Evolutionary conservation across 2,329 filamentous ascomycete genomes (phyloP).

Genomic region (Pseudocercospora vitis): DNA sequence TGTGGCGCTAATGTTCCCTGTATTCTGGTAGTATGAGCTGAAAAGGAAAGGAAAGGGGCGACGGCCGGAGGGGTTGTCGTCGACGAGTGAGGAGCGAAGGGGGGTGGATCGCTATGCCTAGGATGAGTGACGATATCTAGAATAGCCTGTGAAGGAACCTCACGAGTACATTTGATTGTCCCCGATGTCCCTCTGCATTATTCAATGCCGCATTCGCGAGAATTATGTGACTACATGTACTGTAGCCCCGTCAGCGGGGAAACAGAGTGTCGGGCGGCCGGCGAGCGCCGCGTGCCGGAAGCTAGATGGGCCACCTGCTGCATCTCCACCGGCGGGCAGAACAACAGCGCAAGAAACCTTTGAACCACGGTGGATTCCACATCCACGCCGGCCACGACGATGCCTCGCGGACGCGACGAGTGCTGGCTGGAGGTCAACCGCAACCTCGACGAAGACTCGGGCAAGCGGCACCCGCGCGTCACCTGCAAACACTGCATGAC

Average conservation of each 20-base stretch:
- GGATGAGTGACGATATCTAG: background rate
- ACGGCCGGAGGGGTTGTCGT: background rate
- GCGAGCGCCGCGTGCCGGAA: no score
- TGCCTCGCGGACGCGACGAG: conserved; percentile 30
- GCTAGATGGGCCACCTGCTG: no score
- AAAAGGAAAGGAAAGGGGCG: background rate
- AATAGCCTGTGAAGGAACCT: no score
- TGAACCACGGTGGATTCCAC: conserved; percentile 10
- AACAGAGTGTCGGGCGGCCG: no score
- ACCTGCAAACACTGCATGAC: conserved; percentile 30
- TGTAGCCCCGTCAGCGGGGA: no score
- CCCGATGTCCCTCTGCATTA: no score
- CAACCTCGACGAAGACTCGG: conserved; percentile 27
- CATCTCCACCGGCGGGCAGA: no score
- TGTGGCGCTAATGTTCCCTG: background rate
- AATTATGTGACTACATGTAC: no score
- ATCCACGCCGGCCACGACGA: conserved; percentile 5
- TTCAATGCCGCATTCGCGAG: no score
- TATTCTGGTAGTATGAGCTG: conserved; percentile 4
- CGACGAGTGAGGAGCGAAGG: conserved; percentile 1
- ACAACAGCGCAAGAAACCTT: no score
- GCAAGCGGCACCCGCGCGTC: conserved; percentile 31
- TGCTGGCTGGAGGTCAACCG: conserved; percentile 30
- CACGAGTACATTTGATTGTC: no score
- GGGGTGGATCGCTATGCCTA: background rate